Conservation (phyloP, 495 filamentous ascomycete genomes). For the Xylaria telfairii region DNA sequence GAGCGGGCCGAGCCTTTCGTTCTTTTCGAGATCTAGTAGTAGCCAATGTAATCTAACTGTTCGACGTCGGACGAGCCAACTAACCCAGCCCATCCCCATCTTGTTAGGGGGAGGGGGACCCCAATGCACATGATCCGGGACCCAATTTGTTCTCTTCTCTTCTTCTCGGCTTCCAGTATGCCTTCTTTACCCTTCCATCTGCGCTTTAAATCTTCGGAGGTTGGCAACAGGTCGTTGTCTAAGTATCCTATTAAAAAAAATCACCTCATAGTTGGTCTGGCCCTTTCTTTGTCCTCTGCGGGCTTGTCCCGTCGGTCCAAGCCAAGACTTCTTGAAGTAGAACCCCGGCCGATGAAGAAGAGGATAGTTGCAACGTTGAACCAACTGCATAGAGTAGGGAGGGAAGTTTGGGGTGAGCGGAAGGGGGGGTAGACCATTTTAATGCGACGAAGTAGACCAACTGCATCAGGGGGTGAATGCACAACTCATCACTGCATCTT, state of each 20-base stretch:
- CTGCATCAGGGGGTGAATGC: slow-evolving; percentile 12
- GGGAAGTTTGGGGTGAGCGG: slow-evolving; percentile 9
- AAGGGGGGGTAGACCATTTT: slow-evolving; percentile 9
- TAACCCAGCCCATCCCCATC: not conserved
- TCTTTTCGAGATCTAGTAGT: not conserved
- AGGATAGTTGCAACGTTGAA: slow-evolving; percentile 22
- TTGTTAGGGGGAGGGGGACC: not conserved
- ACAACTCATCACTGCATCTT: slow-evolving; percentile 23
- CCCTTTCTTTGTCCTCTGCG: not conserved
- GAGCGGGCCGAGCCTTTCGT: slow-evolving; percentile 17
- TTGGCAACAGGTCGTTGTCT: not conserved
- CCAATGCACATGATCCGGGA: not conserved
- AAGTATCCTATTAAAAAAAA: not conserved
- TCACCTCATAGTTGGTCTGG: not conserved
- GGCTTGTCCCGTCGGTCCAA: not conserved
- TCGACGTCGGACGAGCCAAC: not conserved
- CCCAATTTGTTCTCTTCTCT: not conserved
- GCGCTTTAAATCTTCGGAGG: not conserved
- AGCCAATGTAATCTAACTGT: not conserved
- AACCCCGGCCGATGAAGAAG: slow-evolving; percentile 2
- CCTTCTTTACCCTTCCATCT: no score
- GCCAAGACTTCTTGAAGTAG: not conserved
- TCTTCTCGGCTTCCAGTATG: not conserved
- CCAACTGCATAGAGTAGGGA: slow-evolving; percentile 26
- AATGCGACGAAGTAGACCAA: slow-evolving; percentile 13